A percentile compares a stretch with the other conserved stretches of the same genome.
Evolutionary conservation across 495 filamentous ascomycete species (phyloP).

Genomic region (Tuber umbilicatum): DNA sequence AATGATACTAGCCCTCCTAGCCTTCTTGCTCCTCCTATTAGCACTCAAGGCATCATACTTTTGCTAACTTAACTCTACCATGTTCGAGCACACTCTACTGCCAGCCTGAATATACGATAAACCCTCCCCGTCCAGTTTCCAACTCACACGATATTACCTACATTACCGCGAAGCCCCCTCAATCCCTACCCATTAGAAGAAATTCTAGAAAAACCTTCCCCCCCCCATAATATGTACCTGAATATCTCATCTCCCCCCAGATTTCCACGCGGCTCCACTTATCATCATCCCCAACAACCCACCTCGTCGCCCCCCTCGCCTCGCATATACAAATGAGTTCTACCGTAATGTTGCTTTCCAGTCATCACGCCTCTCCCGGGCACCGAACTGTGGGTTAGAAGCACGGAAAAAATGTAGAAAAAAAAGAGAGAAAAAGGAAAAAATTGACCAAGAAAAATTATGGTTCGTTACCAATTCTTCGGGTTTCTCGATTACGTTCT

Average conservation of each 20-base stretch:
- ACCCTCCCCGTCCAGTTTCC: neutral
- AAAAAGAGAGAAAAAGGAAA: slow-evolving; percentile 9
- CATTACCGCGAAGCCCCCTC: neutral
- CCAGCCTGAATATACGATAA: neutral
- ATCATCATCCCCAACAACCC: slow-evolving; percentile 30
- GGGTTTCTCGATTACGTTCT: neutral
- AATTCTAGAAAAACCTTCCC: slow-evolving; percentile 12
- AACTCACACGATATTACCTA: neutral
- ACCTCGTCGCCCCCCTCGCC: slow-evolving; percentile 21
- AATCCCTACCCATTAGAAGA: neutral
- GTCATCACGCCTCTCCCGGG: neutral
- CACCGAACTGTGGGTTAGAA: neutral
- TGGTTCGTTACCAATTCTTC: neutral
- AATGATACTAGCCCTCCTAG: neutral
- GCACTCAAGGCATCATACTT: neutral
- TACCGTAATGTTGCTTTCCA: slow-evolving; percentile 21
- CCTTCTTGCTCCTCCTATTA: neutral
- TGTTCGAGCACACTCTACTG: neutral
- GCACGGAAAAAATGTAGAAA: neutral
- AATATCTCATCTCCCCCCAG: slow-evolving; percentile 35
- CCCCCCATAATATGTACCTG: slow-evolving; percentile 23
- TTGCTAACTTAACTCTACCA: neutral
- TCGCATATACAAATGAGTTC: slow-evolving; percentile 28
- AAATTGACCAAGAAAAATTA: slow-evolving; percentile 4
- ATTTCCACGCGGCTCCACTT: slow-evolving; percentile 38